Evolutionary conservation across 768 basidiomycete species (phyloP).

Genomic region (Termitomyces sp.): DNA sequence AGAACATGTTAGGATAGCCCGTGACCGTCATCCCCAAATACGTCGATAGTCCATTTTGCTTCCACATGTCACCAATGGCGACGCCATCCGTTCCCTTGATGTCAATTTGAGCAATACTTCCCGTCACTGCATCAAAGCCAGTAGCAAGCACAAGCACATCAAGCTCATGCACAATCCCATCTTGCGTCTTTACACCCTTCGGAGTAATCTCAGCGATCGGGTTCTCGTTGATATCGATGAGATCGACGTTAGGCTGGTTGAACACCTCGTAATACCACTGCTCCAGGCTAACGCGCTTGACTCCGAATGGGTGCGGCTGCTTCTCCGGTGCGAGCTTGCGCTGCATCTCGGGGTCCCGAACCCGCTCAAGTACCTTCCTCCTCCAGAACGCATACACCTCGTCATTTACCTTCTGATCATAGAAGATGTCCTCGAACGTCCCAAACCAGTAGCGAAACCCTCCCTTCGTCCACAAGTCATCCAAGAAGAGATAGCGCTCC

Average conservation of each 20-base stretch:
- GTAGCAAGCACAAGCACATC: constrained; percentile 11
- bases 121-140: constrained; percentile 10
- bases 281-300: constrained; percentile 18
- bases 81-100: constrained; percentile 16
- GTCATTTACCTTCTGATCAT: constrained; percentile 13
- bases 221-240: constrained; percentile 16
- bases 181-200: constrained; percentile 9
- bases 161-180: constrained; percentile 16
- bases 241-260: constrained; percentile 19
- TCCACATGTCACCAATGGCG: constrained; percentile 17
- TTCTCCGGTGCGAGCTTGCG: constrained; percentile 3
- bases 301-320: constrained; percentile 15
- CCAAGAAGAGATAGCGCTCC: constrained; percentile 16
- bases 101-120: constrained; percentile 16
- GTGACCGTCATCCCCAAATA: constrained; percentile 9
- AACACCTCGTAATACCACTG: constrained; percentile 18
- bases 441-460: constrained; percentile 18
- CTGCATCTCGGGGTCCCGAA: constrained; percentile 14
- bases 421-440: constrained; percentile 11
- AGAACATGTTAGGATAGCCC: constrained; percentile 22
- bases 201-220: constrained; percentile 8
- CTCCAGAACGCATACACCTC: constrained; percentile 7
- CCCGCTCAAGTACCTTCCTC: constrained; percentile 14
- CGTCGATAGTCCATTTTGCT: background rate
- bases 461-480: constrained; percentile 16